These are phyloP conservation scores for Leucosporidium creatinivorum DNA, from an alignment of 768 basidiomycete species.

Conservation along the genomic window DNA sequence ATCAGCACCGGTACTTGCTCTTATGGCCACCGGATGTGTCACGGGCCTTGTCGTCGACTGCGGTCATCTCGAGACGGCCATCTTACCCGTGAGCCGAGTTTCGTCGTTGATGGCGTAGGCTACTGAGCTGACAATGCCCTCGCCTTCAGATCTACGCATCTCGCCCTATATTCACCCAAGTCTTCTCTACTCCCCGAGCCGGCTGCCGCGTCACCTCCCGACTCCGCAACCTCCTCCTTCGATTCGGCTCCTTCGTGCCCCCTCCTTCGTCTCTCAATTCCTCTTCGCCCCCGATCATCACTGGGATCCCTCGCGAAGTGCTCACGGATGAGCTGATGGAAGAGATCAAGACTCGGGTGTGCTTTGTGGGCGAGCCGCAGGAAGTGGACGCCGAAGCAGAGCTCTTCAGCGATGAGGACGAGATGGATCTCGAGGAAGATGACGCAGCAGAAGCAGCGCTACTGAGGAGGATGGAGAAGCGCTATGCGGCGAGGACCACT, in stretches of 20 bases:
- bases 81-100: conserved; percentile 66
- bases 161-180: conserved; percentile 72
- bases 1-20: conserved; percentile 72
- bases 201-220: conserved; percentile 74
- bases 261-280: conserved; percentile 66
- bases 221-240: conserved; percentile 68
- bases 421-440: neutral
- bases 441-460: neutral
- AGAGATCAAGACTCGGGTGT: conserved; percentile 80
- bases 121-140: neutral
- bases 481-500: conserved; percentile 1
- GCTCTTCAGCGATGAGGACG: neutral
- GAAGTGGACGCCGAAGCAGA: neutral
- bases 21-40: conserved; percentile 77
- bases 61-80: conserved; percentile 82
- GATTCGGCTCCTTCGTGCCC: conserved; percentile 77
- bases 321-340: conserved; percentile 75
- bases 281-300: conserved; percentile 51
- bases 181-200: conserved; percentile 78
- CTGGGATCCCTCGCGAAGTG: conserved; percentile 67
- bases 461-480: neutral
- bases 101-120: neutral
- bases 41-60: conserved; percentile 91
- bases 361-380: conserved; percentile 64
- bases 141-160: conserved; percentile 86